A percentile compares a stretch with the other conserved stretches of the same genome.
Conservation (phyloP, 805 yeast species). For the Lachancea kluyveri region DNA sequence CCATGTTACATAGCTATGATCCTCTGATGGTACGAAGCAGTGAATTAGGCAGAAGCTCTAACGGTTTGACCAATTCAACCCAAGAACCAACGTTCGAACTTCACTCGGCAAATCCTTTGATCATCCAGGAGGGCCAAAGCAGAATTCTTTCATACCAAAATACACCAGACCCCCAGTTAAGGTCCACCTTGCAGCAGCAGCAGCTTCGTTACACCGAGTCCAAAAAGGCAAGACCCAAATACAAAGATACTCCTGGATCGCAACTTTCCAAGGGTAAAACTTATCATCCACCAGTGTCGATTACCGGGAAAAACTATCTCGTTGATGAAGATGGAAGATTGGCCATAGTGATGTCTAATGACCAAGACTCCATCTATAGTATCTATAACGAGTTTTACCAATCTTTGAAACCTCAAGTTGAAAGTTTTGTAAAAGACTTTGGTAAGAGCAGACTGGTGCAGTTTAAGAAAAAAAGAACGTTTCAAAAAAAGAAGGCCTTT, state of each 20-base stretch:
- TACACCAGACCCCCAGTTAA: no score
- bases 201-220: no score
- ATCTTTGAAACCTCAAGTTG: conserved; percentile 10
- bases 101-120: no score
- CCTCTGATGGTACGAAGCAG: no score
- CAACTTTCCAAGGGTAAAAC: conserved; percentile 7
- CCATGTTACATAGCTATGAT: no score
- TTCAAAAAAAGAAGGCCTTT: conserved; percentile 12
- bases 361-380: conserved; percentile 9
- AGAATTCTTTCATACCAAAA: no score
- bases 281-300: conserved; percentile 7
- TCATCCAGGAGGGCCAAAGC: no score
- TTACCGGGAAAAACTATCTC: conserved; percentile 7
- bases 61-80: no score
- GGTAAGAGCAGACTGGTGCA: conserved; percentile 8
- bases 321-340: conserved; percentile 8
- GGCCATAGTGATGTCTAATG: conserved; percentile 10
- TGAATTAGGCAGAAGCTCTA: no score
- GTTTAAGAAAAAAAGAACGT: conserved; percentile 11
- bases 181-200: no score
- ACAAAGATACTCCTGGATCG: conserved; percentile 2
- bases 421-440: conserved; percentile 7
- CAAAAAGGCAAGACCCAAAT: conserved; percentile 4
- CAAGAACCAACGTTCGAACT: no score
- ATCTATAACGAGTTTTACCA: conserved; percentile 11